Percentiles rank a stretch among this genome's conserved stretches.
Evolutionary conservation across 1,139 yeast species (phyloP).

Genomic region (Taphrina confusa): DNA sequence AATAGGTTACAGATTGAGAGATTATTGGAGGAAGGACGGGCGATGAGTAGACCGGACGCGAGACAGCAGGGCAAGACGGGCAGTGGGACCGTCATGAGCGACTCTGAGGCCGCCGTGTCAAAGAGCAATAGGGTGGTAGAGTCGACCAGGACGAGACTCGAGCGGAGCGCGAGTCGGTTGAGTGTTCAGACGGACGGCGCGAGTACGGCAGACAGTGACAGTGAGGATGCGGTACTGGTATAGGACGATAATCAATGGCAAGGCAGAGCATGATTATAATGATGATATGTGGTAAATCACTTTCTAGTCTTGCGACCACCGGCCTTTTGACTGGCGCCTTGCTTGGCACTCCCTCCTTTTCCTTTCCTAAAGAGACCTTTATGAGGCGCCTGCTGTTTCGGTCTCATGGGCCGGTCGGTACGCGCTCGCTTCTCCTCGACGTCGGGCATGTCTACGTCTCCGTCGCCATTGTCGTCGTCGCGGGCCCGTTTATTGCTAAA

Average conservation of each 20-base stretch:
- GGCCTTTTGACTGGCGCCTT: constrained; percentile 28
- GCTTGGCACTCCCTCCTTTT: constrained; percentile 24
- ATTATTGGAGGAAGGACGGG: constrained; percentile 54
- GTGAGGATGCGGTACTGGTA: neutral
- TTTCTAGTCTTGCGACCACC: constrained; percentile 34
- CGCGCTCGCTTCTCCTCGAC: constrained; percentile 7
- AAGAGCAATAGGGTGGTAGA: neutral
- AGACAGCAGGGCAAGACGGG: constrained; percentile 1
- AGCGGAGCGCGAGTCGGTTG: constrained; percentile 10
- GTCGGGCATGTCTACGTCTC: constrained; percentile 46
- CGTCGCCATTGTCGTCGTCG: constrained; percentile 60
- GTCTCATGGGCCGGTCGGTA: constrained; percentile 17
- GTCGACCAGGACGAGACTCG: neutral
- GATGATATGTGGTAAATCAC: neutral
- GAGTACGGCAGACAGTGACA: neutral
- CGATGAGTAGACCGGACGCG: neutral
- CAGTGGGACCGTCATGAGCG: constrained; percentile 23
- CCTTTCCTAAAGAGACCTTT: constrained; percentile 26
- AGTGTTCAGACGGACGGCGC: constrained; percentile 3
- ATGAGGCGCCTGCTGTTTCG: constrained; percentile 12
- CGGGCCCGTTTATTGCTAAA: constrained; percentile 53
- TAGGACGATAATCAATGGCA: neutral
- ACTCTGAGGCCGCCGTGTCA: constrained; percentile 16
- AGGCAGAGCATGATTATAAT: neutral
- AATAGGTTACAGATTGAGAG: constrained; percentile 66